Base-by-base conservation (phyloP, 1,284 basidiomycete species). In the Tausonia pullulans region DNA sequence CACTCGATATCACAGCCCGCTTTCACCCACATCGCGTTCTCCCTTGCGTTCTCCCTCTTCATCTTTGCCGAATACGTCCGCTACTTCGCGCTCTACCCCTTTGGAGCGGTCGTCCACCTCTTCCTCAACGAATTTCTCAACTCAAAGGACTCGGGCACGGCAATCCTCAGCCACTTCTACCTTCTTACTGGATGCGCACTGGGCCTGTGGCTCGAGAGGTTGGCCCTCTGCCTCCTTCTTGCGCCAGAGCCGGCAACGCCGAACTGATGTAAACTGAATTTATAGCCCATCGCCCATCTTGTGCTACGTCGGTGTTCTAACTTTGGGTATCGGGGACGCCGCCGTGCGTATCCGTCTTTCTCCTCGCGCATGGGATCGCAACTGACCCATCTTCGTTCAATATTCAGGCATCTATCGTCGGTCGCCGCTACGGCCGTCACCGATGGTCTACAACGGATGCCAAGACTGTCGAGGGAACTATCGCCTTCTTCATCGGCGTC, bases 41-140 rank as follows among this genome's bases (percentile, higher is more conserved):
- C 89, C 69, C 85, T 87, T 41, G 93, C 92, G 4, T 97, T 97
- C 74, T 86, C 93, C 5, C 76, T 90, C 68, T 97, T 97, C 78
- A 90, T 86, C n/a, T 96, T 97, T 74, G 85, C 88, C 63, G 93
- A 97, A 78, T 97, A 96, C 77, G 83, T 95, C 68, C 88, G 96
- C 60, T 99, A 98, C 77, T 99, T 98, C 77, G 96, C 96, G 46
- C 83, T 98, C 45, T 98, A 95, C 77, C 96, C 96, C 3, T 88
- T 98, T 71, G 93, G 94, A 7, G 95, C 90, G 4, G 81, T 85
- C 10, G 84, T 99, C 41, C 96, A 99, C 77, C 79, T 98, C 67
- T 99, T 99, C 78, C 86, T 98, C 82, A 89, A 88, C 78, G 95
- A 98, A 76, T 99, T 99, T 73, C 79, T 98, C 72, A 96, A 99